These are phyloP conservation scores for Dipteronia dyeriana DNA, from an alignment of 345 rosid species.

Conservation along the genomic window DNA sequence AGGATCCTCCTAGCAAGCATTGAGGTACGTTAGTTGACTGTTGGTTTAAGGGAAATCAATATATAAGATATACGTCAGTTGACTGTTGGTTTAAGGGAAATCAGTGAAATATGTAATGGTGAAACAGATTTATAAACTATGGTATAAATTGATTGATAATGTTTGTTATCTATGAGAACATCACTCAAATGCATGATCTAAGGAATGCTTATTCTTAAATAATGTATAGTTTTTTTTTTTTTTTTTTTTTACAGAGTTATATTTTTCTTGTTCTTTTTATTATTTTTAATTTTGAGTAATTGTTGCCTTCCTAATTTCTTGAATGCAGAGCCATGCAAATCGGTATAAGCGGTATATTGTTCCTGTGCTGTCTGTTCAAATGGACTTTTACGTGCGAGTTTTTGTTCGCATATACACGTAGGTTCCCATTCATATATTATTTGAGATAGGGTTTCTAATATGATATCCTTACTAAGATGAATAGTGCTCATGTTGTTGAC, in stretches of 20 bases:
- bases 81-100: conserved; percentile 2
- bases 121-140: neutral
- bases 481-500: conserved; percentile 20
- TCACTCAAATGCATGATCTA: neutral
- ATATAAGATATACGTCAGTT: neutral
- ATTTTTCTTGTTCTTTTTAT: neutral
- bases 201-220: neutral
- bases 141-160: neutral
- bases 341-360: conserved; percentile 96
- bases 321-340: conserved; percentile 93
- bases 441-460: neutral
- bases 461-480: neutral
- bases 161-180: neutral
- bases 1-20: conserved; percentile 94
- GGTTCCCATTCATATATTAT: conserved; percentile 32
- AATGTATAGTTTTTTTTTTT: neutral
- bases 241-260: neutral
- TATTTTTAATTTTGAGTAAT: neutral
- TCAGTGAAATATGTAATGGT: neutral
- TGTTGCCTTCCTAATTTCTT: conserved; percentile 15
- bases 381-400: conserved; percentile 95
- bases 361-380: conserved; percentile 91
- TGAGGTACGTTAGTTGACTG: conserved; percentile 50
- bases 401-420: conserved; percentile 95
- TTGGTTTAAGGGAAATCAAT: conserved; percentile 6